These are phyloP conservation scores for Phaeosphaeria sp. DNA, from an alignment of 2,329 filamentous ascomycete species.

Conservation along the genomic window DNA sequence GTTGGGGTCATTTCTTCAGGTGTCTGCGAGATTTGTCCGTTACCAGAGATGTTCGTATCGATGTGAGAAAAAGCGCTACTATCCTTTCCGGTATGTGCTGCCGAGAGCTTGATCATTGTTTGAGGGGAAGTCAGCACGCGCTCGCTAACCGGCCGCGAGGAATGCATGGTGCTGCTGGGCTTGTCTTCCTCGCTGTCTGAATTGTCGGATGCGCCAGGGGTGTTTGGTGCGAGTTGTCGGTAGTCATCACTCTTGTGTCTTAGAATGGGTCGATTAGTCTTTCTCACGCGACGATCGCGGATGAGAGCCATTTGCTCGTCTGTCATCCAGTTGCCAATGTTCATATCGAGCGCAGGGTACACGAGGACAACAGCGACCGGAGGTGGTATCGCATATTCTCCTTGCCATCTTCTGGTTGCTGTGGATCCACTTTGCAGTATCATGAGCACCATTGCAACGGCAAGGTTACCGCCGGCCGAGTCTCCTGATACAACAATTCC, in stretches of 20 bases:
- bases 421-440: constrained; percentile 76
- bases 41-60: constrained; percentile 28
- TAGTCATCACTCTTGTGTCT: constrained; percentile 90
- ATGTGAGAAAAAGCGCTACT: constrained; percentile 21
- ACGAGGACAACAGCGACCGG: constrained; percentile 85
- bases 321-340: constrained; percentile 98
- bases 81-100: constrained; percentile 47
- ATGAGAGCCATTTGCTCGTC: constrained; percentile 97
- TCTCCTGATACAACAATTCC: constrained; percentile 78
- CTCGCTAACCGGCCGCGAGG: constrained; percentile 24
- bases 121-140: constrained; percentile 39
- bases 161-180: constrained; percentile 13
- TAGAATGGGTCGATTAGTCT: constrained; percentile 79
- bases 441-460: constrained; percentile 84
- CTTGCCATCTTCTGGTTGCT: constrained; percentile 62
- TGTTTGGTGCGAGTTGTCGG: constrained; percentile 78
- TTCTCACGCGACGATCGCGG: constrained; percentile 78
- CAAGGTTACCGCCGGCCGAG: constrained; percentile 82
- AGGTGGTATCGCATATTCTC: constrained; percentile 67
- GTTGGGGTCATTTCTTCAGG: constrained; percentile 27
- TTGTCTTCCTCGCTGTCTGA: constrained; percentile 61
- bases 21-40: constrained; percentile 25
- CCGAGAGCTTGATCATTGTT: constrained; percentile 47
- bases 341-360: constrained; percentile 94
- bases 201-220: constrained; percentile 81